A percentile compares a stretch with the other conserved stretches of the same genome.
Evolutionary conservation across 805 yeast genomes (phyloP).

Genomic region (Vanderwaltozyma verrucispora): DNA sequence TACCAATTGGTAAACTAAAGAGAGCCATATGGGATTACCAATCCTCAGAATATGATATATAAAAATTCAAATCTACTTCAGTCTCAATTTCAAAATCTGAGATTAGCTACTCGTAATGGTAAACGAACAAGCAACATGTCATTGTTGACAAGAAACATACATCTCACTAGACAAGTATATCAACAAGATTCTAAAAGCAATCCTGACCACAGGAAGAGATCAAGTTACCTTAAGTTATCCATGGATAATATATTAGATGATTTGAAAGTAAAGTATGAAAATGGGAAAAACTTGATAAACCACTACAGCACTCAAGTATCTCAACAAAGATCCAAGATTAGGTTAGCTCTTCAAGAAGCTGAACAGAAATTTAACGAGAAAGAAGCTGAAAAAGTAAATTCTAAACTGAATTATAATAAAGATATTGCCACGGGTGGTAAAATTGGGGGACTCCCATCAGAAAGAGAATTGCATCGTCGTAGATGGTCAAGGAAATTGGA

Average conservation of each 20-base stretch:
- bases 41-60: no score
- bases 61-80: no score
- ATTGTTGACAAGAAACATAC: no score
- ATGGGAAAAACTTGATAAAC: slow-evolving; percentile 1
- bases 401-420: slow-evolving; percentile 27
- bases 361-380: slow-evolving; percentile 30
- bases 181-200: no score
- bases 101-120: no score
- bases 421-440: slow-evolving; percentile 25
- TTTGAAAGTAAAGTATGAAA: slow-evolving; percentile 5
- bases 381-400: slow-evolving; percentile 22
- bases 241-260: not conserved
- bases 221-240: no score
- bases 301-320: slow-evolving; percentile 10
- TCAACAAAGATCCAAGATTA: slow-evolving; percentile 22
- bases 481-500: slow-evolving; percentile 37
- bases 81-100: no score
- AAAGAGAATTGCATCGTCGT: slow-evolving; percentile 32
- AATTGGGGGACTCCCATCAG: slow-evolving; percentile 36
- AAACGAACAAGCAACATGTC: no score
- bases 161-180: no score
- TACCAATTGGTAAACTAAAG: no score
- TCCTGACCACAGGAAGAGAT: no score
- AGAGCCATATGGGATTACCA: no score
- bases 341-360: slow-evolving; percentile 29